Evolutionary conservation across 108 stramenopile species (phyloP).

Genomic region (Mayamaea pseudoterrestris): DNA sequence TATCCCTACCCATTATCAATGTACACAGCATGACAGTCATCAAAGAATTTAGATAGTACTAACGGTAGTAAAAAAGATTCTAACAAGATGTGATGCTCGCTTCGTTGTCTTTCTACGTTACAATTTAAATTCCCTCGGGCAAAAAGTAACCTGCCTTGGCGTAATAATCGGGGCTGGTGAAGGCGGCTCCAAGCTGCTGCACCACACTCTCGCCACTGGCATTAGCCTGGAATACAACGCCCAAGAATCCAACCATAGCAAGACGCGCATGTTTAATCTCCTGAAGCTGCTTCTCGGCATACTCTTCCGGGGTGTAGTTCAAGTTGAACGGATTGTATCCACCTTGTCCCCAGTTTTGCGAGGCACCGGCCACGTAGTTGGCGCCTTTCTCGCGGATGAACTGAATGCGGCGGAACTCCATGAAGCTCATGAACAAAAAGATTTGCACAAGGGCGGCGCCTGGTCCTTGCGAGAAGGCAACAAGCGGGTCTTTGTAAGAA

Average conservation of each 20-base stretch:
- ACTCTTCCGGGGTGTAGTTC: constrained; percentile 92
- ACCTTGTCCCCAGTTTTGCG: constrained; percentile 77
- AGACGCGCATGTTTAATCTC: constrained; percentile 98
- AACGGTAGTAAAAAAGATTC: too few species aligned
- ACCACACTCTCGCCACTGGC: constrained; percentile 69
- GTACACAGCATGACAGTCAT: too few species aligned
- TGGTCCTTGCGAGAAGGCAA: constrained; percentile 74
- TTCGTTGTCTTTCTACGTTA: too few species aligned
- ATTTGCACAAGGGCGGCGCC: constrained; percentile 78
- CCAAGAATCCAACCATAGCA: constrained; percentile 90
- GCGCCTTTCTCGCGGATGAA: constrained; percentile 70
- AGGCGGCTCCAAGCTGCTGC: constrained; percentile 76
- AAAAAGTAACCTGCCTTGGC: constrained; percentile 88
- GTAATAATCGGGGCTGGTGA: constrained; percentile 58
- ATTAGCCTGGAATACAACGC: constrained; percentile 72
- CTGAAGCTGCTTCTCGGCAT: constrained; percentile 88
- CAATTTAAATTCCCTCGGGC: constrained; percentile 83
- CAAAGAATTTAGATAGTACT: too few species aligned
- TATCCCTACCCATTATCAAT: too few species aligned
- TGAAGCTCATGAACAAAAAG: constrained; percentile 62
- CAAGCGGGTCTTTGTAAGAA: constrained; percentile 86
- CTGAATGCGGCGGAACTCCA: constrained; percentile 80
- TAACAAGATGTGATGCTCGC: too few species aligned
- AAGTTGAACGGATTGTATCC: constrained; percentile 88
- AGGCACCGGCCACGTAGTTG: constrained; percentile 71